Evolutionary conservation across 345 rosid genomes (phyloP).

Genomic region (Triadica sebifera): DNA sequence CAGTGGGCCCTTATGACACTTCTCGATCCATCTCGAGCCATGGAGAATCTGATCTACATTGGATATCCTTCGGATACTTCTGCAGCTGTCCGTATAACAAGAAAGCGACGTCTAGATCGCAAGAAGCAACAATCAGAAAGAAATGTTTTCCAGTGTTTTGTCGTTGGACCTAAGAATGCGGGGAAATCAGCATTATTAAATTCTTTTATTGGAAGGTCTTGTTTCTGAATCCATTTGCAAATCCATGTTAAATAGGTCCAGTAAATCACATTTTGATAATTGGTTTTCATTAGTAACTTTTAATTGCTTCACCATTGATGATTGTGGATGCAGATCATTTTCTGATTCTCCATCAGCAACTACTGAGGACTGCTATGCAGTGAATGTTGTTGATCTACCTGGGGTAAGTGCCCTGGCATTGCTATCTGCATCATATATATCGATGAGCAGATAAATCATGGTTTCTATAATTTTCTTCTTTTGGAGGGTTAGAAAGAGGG

Average conservation of each 20-base stretch:
- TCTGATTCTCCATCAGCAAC: slow-evolving; percentile 43
- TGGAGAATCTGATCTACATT: slow-evolving; percentile 68
- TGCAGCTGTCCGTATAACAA: slow-evolving; percentile 57
- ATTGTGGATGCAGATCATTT: slow-evolving; percentile 50
- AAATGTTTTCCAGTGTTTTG: slow-evolving; percentile 75
- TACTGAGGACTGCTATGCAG: slow-evolving; percentile 58
- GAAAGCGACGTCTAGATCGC: slow-evolving; percentile 60
- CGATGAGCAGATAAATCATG: background rate
- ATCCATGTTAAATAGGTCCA: background rate
- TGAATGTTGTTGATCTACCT: slow-evolving; percentile 66
- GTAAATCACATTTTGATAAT: background rate
- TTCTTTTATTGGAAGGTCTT: slow-evolving; percentile 74
- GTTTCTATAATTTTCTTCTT: background rate
- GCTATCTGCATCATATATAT: background rate
- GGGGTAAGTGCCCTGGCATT: slow-evolving; percentile 50
- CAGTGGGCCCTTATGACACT: slow-evolving; percentile 96
- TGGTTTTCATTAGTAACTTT: background rate
- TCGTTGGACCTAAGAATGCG: slow-evolving; percentile 73
- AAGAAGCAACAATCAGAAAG: slow-evolving; percentile 68
- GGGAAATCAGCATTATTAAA: slow-evolving; percentile 81
- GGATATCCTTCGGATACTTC: slow-evolving; percentile 58
- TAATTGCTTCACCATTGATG: background rate
- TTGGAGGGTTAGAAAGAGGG: background rate
- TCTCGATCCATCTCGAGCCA: slow-evolving; percentile 61
- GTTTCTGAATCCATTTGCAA: slow-evolving; percentile 8